Conservation (phyloP, 2,329 filamentous ascomycete genomes). For the Colletotrichum echinochloae region DNA sequence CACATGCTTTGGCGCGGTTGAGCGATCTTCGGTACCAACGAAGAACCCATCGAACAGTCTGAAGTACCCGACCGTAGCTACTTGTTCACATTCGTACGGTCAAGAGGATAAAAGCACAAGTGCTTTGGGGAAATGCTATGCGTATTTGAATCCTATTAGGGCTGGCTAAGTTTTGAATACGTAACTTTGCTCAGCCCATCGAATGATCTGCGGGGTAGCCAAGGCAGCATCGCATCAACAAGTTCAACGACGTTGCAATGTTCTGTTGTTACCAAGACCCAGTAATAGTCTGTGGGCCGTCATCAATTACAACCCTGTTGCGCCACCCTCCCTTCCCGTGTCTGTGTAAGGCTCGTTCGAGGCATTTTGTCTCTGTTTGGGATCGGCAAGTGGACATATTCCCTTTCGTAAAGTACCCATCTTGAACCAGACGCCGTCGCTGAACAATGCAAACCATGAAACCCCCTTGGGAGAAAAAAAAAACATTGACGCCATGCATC, state of each 20-base stretch:
- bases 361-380: slow-evolving; percentile 9
- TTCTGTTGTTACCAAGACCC: slow-evolving; percentile 3
- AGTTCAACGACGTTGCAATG: slow-evolving; percentile 22
- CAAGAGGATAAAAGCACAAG: background rate
- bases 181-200: slow-evolving; percentile 30
- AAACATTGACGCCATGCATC: slow-evolving; percentile 10
- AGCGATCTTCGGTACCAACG: background rate
- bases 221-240: slow-evolving; percentile 22
- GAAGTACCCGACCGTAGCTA: background rate
- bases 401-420: slow-evolving; percentile 31
- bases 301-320: slow-evolving; percentile 3
- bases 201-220: slow-evolving; percentile 35
- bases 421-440: slow-evolving; percentile 43
- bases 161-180: slow-evolving; percentile 22
- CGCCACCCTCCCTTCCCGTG: background rate
- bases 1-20: background rate
- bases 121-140: background rate
- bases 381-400: slow-evolving; percentile 1
- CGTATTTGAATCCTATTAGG: slow-evolving; percentile 21
- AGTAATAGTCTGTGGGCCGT: slow-evolving; percentile 8
- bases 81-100: background rate
- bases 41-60: background rate
- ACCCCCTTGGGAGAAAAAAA: background rate
- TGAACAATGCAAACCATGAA: slow-evolving; percentile 41
- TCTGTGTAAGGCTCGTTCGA: slow-evolving; percentile 15